phyloP scores from a whole-genome alignment of 2,329 filamentous ascomycete species.

The Davidsoniella neocaledoniae region DNA sequence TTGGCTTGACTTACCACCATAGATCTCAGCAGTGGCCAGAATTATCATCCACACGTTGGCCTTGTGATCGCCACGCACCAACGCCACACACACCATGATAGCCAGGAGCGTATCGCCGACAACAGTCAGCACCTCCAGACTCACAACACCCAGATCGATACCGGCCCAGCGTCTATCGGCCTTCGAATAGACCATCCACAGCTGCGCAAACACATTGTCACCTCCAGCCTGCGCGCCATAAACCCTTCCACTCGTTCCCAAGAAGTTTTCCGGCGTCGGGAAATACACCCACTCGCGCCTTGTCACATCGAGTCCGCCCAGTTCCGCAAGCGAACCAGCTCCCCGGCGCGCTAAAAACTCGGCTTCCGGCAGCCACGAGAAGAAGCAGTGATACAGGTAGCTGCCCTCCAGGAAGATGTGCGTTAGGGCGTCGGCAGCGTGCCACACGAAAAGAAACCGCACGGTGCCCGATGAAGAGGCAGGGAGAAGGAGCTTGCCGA shows the following conservation, averaged over 20 bases:
- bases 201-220: conserved; percentile 35
- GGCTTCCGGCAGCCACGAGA: conserved; percentile 30
- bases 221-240: conserved; percentile 42
- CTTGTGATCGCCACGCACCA: conserved; percentile 36
- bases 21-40: conserved; percentile 48
- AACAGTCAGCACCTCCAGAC: conserved; percentile 49
- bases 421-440: conserved; percentile 80
- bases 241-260: conserved; percentile 30
- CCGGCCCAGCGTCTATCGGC: conserved; percentile 48
- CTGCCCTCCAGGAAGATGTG: conserved; percentile 83
- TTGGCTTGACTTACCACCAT: conserved; percentile 32
- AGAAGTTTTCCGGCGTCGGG: conserved; percentile 34
- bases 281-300: conserved; percentile 19
- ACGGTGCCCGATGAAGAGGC: conserved; percentile 34
- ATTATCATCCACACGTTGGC: conserved; percentile 47
- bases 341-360: conserved; percentile 11
- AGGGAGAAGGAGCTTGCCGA: conserved; percentile 26
- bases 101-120: conserved; percentile 44
- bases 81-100: conserved; percentile 41
- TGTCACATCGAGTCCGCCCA: conserved; percentile 12
- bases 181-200: conserved; percentile 54
- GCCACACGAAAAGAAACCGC: conserved; percentile 83
- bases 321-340: conserved; percentile 1
- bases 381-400: conserved; percentile 91
- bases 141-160: conserved; percentile 45